Percentiles rank a stretch among this genome's conserved stretches.
Evolutionary conservation across 1,139 yeast genomes (phyloP).

Genomic region (Protomyces inundatus): DNA sequence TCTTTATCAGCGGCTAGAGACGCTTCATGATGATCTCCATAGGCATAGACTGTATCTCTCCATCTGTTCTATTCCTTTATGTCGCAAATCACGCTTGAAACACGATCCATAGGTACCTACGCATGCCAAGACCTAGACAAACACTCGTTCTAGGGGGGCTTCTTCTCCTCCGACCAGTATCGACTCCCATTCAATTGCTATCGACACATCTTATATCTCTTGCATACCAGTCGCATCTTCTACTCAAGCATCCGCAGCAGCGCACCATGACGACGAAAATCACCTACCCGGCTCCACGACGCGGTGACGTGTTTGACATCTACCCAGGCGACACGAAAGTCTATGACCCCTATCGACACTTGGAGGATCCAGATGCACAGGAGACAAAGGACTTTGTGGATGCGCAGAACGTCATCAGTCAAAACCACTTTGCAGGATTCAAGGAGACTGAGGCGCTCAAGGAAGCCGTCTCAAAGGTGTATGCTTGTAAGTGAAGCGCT

Average conservation of each 20-base stretch:
- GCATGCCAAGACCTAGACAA: too few species aligned
- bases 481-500: not conserved
- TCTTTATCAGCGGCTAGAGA: constrained; percentile 17
- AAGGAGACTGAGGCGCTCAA: not conserved
- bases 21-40: too few species aligned
- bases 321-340: constrained; percentile 20
- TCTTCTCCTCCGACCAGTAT: too few species aligned
- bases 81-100: too few species aligned
- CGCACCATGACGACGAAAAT: not conserved
- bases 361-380: constrained; percentile 20
- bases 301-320: constrained; percentile 11
- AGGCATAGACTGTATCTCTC: not conserved
- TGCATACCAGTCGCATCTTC: too few species aligned
- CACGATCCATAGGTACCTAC: too few species aligned
- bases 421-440: not conserved
- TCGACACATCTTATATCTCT: too few species aligned
- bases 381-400: constrained; percentile 22
- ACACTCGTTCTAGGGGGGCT: too few species aligned
- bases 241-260: not conserved
- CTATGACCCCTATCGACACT: constrained; percentile 20
- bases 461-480: constrained; percentile 3
- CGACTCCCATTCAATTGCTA: too few species aligned
- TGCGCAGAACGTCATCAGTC: constrained; percentile 16
- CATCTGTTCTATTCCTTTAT: not conserved
- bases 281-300: constrained; percentile 5